Percentiles rank a stretch among this genome's conserved stretches.
phyloP scores from a whole-genome alignment of 2,329 filamentous ascomycete genomes.

The Xylariaceae sp. region DNA sequence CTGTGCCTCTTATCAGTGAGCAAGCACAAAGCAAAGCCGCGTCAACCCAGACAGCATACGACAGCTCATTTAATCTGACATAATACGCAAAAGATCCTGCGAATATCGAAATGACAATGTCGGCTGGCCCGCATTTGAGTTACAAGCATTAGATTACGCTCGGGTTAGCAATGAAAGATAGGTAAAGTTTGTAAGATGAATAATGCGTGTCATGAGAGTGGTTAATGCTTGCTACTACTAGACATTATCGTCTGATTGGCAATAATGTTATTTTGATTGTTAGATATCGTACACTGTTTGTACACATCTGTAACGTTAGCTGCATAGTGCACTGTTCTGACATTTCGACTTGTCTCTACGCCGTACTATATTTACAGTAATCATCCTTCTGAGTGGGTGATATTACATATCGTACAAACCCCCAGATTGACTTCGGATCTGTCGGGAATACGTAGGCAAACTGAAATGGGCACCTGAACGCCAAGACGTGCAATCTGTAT shows the following conservation, averaged over 20 bases:
- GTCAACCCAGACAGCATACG: background rate
- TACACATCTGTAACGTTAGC: background rate
- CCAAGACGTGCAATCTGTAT: background rate
- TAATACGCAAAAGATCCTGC: constrained; percentile 2
- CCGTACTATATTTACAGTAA: constrained; percentile 8
- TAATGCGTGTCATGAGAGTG: too few species aligned
- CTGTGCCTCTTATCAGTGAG: constrained; percentile 5
- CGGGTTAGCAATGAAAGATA: background rate
- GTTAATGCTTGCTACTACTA: too few species aligned
- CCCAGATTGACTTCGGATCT: background rate
- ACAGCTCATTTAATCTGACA: constrained; percentile 5
- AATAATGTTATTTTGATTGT: too few species aligned
- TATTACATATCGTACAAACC: background rate
- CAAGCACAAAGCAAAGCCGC: background rate
- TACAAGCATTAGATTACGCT: too few species aligned
- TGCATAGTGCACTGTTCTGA: background rate
- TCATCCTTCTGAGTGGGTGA: background rate
- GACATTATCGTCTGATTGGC: too few species aligned
- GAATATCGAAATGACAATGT: background rate
- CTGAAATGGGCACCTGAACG: background rate
- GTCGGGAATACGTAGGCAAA: background rate
- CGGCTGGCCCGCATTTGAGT: too few species aligned
- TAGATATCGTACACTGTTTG: constrained; percentile 3
- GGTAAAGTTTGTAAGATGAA: too few species aligned
- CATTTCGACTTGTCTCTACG: too few species aligned